Base-by-base conservation (phyloP, 2,329 filamentous ascomycete species). In the Xylariaceae sp. region DNA sequence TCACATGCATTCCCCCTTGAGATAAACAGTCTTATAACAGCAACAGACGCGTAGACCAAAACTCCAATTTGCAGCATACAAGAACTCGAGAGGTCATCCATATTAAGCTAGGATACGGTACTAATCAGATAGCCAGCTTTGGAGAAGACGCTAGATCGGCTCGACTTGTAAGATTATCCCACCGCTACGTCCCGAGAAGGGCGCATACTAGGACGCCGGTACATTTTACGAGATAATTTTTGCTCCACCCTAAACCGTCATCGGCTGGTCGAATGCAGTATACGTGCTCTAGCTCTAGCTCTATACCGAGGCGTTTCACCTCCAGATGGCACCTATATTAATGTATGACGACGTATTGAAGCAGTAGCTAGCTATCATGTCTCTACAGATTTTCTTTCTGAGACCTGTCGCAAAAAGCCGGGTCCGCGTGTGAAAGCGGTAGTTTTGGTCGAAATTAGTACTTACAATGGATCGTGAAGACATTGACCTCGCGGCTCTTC, bases 181-280 rank as follows among this genome's bases (percentile, higher is more conserved):
- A n/a, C 24, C 16, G 24, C 43, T 23, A 23, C 32, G 29, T 47
- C 15, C n/a, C 42, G 45, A 23, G 43, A 57, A 21, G 35, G 20
- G 40, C 18, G 30, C 16, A 18, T 32, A 39, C 24, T n/a, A n/a
- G 26, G 37, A 16, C 16, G 13, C 23, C 35, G 15, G 40, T 41
- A 51, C 44, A 29, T 11, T 39, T 51, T 58, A 58, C 55, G 51
- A 45, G 51, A 55, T 39, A 52, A 43, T 58, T 55, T 47, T 30
- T 44, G 55, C 55, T 40, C 44, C 13, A 24, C 26, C 23, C 21
- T 13, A 36, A 33, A 42, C 55, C 55, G 55, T 50, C 48, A 55
- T 55, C 55, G 55, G 52, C 29, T 43, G 43, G 39, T 20, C 29
- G 33, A 42, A 39, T 16, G 21, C 40, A 49, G 44, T 55, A 55